These are phyloP conservation scores for Colletotrichum karsti DNA, from an alignment of 2,329 filamentous ascomycete genomes.

Conservation along the genomic window DNA sequence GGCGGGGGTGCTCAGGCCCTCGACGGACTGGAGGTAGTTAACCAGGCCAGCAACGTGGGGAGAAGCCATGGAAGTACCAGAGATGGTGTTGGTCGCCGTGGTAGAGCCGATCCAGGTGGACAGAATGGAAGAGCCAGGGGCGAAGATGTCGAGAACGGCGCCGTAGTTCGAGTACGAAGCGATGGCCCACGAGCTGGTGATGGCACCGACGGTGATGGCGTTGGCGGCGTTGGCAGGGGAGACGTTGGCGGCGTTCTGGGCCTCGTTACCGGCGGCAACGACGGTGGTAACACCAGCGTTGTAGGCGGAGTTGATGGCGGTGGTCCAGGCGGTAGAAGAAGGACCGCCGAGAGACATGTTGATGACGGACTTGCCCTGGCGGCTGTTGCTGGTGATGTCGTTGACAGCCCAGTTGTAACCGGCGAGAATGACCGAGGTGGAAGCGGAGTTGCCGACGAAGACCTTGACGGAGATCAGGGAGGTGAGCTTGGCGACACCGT, in stretches of 20 bases:
- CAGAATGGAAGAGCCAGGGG: conserved; percentile 55
- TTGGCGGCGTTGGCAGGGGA: conserved; percentile 58
- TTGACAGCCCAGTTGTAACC: conserved; percentile 53
- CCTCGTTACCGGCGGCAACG: conserved; percentile 63
- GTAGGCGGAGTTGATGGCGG: conserved; percentile 55
- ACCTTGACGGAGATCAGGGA: conserved; percentile 56
- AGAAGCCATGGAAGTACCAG: conserved; percentile 70
- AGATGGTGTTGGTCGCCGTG: conserved; percentile 53
- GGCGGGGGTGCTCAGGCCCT: conserved; percentile 48
- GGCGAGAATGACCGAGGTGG: conserved; percentile 40
- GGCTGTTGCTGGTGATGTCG: conserved; percentile 51
- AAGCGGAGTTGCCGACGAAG: conserved; percentile 41
- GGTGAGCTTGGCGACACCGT: conserved; percentile 54
- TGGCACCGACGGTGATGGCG: conserved; percentile 63
- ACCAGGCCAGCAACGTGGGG: conserved; percentile 69
- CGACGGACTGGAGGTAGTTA: conserved; percentile 61
- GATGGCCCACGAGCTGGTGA: conserved; percentile 46
- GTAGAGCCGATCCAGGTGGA: conserved; percentile 54
- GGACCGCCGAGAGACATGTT: conserved; percentile 64
- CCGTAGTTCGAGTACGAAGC: conserved; percentile 62
- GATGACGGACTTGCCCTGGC: conserved; percentile 54
- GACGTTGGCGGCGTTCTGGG: conserved; percentile 41
- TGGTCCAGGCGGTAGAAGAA: conserved; percentile 53
- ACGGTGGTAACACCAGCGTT: conserved; percentile 58
- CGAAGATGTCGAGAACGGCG: conserved; percentile 56